phyloP scores from a whole-genome alignment of 257 asterid species.

The Ballota nigra region DNA sequence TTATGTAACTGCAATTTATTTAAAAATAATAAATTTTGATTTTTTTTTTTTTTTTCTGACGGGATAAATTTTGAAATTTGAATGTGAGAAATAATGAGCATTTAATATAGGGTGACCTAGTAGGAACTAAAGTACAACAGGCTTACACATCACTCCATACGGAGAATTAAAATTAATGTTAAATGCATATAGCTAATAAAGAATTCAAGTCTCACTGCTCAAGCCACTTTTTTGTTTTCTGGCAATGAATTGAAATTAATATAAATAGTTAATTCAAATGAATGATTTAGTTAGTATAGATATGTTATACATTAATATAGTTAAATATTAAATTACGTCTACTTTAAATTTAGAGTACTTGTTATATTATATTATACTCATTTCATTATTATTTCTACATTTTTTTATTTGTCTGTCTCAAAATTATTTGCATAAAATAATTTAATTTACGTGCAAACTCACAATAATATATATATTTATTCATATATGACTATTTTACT shows the following conservation, averaged over 20 bases:
- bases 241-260: background rate
- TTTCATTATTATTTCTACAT: too few species aligned
- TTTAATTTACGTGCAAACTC: too few species aligned
- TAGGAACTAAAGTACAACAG: background rate
- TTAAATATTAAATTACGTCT: too few species aligned
- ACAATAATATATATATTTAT: too few species aligned
- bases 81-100: constrained; percentile 9
- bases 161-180: background rate
- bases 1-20: background rate
- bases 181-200: background rate
- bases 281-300: too few species aligned
- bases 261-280: background rate
- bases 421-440: too few species aligned
- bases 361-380: too few species aligned
- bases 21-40: background rate
- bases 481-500: too few species aligned
- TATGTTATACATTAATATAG: too few species aligned
- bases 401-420: too few species aligned
- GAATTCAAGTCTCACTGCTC: background rate
- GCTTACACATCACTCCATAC: background rate
- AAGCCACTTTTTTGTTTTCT: background rate
- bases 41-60: too few species aligned
- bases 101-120: constrained; percentile 9
- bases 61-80: constrained; percentile 19
- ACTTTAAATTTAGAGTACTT: too few species aligned